A percentile compares a stretch with the other conserved stretches of the same genome.
These are phyloP conservation scores for Deakozyma indianensis DNA, from an alignment of 805 yeast genomes.

Conservation along the genomic window DNA sequence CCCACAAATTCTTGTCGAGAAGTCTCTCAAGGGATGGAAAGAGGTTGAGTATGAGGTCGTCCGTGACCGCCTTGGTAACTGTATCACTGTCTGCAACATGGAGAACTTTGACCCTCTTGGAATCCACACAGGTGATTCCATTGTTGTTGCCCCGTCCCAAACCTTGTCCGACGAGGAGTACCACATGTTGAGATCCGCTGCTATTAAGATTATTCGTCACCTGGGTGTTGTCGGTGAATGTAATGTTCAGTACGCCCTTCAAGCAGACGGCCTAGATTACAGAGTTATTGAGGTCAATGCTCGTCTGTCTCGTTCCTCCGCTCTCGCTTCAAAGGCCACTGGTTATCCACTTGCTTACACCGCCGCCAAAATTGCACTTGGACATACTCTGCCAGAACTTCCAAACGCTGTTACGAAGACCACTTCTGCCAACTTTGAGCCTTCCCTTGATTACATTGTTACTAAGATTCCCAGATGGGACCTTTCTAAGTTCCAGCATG, in stretches of 20 bases:
- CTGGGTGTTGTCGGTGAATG: constrained; percentile 99
- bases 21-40: constrained; percentile 98
- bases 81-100: constrained; percentile 98
- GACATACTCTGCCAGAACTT: constrained; percentile 82
- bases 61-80: constrained; percentile 91
- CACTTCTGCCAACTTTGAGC: constrained; percentile 95
- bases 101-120: constrained; percentile 98
- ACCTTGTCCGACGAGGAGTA: constrained; percentile 93
- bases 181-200: constrained; percentile 95
- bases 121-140: constrained; percentile 97
- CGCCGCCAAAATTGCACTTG: constrained; percentile 91
- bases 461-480: constrained; percentile 99
- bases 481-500: constrained; percentile 87
- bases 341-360: constrained; percentile 97
- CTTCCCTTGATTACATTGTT: constrained; percentile 91
- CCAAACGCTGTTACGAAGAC: constrained; percentile 86
- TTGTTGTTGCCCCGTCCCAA: constrained; percentile 97
- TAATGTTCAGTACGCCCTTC: constrained; percentile 91
- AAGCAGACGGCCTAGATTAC: constrained; percentile 87
- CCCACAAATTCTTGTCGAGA: constrained; percentile 91
- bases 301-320: constrained; percentile 95
- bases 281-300: constrained; percentile 98
- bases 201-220: constrained; percentile 92
- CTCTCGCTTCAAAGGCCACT: constrained; percentile 96
- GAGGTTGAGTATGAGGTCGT: constrained; percentile 98